A percentile compares a stretch with the other conserved stretches of the same genome.
phyloP scores from a whole-genome alignment of 768 basidiomycete genomes.

The Astraeus odoratus region DNA sequence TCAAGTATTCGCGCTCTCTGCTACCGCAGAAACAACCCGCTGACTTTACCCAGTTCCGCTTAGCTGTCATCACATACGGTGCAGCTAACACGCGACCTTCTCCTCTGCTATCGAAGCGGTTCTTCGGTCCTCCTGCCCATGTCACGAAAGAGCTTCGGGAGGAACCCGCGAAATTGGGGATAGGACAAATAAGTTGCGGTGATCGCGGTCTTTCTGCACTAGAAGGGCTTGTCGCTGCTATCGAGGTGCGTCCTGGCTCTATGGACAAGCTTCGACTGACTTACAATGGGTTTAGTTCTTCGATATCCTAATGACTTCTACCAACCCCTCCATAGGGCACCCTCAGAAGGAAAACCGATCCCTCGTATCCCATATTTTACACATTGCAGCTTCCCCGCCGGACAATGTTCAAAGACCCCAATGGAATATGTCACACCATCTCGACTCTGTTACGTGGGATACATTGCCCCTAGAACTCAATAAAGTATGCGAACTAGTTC shows the following conservation, averaged over 20 bases:
- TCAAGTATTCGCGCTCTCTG: constrained; percentile 26
- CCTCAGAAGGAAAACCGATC: constrained; percentile 23
- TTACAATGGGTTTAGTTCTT: constrained; percentile 40
- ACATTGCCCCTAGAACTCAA: constrained; percentile 52
- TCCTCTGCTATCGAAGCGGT: constrained; percentile 50
- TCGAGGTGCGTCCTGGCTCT: constrained; percentile 48
- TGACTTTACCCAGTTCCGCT: constrained; percentile 24
- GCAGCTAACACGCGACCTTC: constrained; percentile 47
- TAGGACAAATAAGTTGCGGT: constrained; percentile 49
- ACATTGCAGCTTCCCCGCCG: constrained; percentile 52
- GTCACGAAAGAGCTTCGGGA: constrained; percentile 41
- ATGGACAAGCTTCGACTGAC: neutral
- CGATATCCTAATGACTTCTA: constrained; percentile 26
- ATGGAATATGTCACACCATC: constrained; percentile 41
- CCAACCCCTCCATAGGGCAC: constrained; percentile 8
- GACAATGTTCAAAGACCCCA: constrained; percentile 48
- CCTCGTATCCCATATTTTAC: constrained; percentile 44
- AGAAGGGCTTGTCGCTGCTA: constrained; percentile 62
- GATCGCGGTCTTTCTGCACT: constrained; percentile 57
- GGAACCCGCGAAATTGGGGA: constrained; percentile 43
- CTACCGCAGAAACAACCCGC: neutral
- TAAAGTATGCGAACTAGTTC: constrained; percentile 37
- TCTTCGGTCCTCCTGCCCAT: constrained; percentile 40
- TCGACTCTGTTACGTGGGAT: constrained; percentile 56
- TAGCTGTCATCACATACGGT: constrained; percentile 60